These are phyloP conservation scores for Suillus subaureus DNA, from an alignment of 768 basidiomycete species.

Conservation along the genomic window DNA sequence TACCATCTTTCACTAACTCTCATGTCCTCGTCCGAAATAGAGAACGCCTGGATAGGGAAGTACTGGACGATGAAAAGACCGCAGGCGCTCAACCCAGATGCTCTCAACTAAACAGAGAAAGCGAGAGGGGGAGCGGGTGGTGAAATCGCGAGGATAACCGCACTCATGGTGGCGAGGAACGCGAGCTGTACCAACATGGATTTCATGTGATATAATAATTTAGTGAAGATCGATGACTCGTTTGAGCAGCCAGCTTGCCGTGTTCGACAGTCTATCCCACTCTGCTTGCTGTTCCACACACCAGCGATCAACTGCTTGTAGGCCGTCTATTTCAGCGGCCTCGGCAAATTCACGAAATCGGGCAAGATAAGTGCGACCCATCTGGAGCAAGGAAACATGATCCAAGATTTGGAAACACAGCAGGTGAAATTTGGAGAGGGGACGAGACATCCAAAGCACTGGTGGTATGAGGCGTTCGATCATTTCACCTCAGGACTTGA, in stretches of 20 bases:
- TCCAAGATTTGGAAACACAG: conserved; percentile 2
- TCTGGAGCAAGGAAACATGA: neutral
- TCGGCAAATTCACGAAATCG: neutral
- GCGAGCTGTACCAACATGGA: neutral
- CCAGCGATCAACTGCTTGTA: neutral
- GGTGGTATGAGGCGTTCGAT: neutral
- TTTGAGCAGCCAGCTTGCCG: neutral
- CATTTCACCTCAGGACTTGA: neutral
- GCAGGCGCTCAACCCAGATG: neutral
- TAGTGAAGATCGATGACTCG: neutral
- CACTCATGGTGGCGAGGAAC: neutral
- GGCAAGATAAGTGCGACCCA: neutral
- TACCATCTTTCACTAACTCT: neutral
- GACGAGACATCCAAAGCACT: neutral
- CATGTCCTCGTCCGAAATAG: conserved; percentile 1
- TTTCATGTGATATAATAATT: neutral
- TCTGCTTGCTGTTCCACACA: neutral
- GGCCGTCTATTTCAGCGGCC: neutral
- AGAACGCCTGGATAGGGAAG: neutral
- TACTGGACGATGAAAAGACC: conserved; percentile 3
- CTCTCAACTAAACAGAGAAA: neutral
- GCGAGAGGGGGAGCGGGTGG: conserved; percentile 1
- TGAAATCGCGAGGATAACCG: conserved; percentile 4
- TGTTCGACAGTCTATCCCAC: neutral
- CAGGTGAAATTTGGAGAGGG: neutral